A percentile compares a stretch with the other conserved stretches of the same genome.
These are phyloP conservation scores for Asclepias syriaca DNA, from an alignment of 257 asterid species.

Conservation along the genomic window DNA sequence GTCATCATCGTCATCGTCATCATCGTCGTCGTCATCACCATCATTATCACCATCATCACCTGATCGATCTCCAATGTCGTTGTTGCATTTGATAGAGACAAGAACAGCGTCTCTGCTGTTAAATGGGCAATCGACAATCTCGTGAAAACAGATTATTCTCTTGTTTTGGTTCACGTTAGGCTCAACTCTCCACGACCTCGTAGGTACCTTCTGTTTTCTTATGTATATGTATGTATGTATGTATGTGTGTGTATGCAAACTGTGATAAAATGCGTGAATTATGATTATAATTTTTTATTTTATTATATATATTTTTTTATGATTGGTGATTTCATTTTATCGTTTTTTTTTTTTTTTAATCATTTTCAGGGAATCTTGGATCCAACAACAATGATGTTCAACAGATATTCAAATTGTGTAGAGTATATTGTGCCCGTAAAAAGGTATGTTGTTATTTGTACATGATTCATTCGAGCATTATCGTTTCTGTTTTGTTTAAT, in stretches of 20 bases:
- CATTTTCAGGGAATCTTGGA: conserved; percentile 28
- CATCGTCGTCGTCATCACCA: no score
- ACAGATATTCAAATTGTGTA: conserved; percentile 37
- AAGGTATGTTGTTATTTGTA: conserved; percentile 34
- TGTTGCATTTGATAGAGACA: conserved; percentile 62
- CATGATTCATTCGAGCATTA: neutral
- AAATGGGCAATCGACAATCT: conserved; percentile 66
- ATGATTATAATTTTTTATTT: no score
- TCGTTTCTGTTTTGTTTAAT: neutral
- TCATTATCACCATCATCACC: neutral
- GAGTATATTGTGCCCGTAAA: conserved; percentile 59
- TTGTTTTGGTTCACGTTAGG: conserved; percentile 52
- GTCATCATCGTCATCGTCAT: no score
- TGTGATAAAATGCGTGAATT: neutral
- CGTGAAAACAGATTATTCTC: conserved; percentile 19
- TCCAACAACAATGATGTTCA: conserved; percentile 20
- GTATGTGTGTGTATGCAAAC: neutral
- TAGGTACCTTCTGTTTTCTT: conserved; percentile 34
- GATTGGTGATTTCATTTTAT: no score
- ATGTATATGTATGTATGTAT: neutral
- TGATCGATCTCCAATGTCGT: conserved; percentile 20
- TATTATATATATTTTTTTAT: no score
- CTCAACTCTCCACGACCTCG: conserved; percentile 33
- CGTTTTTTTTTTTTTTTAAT: neutral
- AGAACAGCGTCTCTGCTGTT: conserved; percentile 46